phyloP scores from a whole-genome alignment of 495 filamentous ascomycete species.

The Wilcoxina mikolae region DNA sequence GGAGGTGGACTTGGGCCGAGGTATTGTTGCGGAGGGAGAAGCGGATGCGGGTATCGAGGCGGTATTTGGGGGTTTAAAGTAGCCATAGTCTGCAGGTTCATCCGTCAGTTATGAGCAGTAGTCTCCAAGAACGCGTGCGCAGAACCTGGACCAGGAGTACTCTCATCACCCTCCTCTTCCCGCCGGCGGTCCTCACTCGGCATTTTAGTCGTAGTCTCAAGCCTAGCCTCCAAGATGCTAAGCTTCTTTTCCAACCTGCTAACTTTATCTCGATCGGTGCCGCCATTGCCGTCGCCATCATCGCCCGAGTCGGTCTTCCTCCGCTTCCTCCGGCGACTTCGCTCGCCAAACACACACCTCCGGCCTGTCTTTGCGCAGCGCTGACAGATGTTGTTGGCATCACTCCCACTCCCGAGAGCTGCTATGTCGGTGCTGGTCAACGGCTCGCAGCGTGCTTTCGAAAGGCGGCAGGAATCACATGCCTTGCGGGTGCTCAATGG shows the following conservation, averaged over 20 bases:
- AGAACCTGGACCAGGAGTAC: neutral
- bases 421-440: neutral
- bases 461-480: neutral
- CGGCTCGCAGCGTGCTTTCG: conserved; percentile 1
- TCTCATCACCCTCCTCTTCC: neutral
- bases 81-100: neutral
- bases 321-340: conserved; percentile 75
- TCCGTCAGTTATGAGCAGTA: neutral
- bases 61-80: neutral
- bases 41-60: neutral
- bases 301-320: conserved; percentile 45
- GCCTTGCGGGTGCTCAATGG: conserved; percentile 3
- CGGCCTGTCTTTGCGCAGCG: conserved; percentile 74
- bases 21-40: neutral
- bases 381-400: conserved; percentile 40
- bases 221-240: conserved; percentile 1
- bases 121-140: neutral
- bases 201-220: neutral
- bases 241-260: conserved; percentile 6
- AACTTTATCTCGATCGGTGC: conserved; percentile 19
- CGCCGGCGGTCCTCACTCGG: neutral
- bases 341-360: conserved; percentile 65
- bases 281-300: conserved; percentile 10
- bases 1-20: neutral
- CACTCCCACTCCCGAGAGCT: neutral